phyloP scores from a whole-genome alignment of 352 stramenopile genomes.

The Stephanocyclus meneghinianus region DNA sequence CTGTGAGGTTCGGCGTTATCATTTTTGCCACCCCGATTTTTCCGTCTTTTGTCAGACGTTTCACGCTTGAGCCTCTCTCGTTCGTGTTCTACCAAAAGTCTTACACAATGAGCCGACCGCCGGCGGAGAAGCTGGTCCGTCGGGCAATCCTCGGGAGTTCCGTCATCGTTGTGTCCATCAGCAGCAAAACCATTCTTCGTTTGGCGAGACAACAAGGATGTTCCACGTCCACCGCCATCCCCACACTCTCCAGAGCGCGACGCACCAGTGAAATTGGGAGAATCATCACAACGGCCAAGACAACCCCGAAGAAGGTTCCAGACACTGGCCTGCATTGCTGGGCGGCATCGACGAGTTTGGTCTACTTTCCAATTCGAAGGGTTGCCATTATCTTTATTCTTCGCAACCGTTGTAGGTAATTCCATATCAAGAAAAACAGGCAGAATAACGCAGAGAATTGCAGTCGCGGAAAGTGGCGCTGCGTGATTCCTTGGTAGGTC shows the following conservation, averaged over 20 bases:
- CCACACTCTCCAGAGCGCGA: not conserved
- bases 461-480: constrained; percentile 33
- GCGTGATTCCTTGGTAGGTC: constrained; percentile 23
- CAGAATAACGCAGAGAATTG: constrained; percentile 39
- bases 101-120: constrained; percentile 61
- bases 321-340: constrained; percentile 43
- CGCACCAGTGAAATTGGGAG: constrained; percentile 12
- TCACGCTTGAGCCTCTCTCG: constrained; percentile 14
- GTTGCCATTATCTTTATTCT: not conserved
- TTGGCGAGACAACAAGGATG: constrained; percentile 33
- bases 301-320: constrained; percentile 63
- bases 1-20: not conserved
- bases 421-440: constrained; percentile 38
- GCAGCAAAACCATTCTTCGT: constrained; percentile 10
- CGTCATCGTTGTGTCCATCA: not conserved
- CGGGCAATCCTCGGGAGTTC: constrained; percentile 11
- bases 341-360: constrained; percentile 17
- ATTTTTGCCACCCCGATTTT: not conserved
- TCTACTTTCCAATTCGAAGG: constrained; percentile 2
- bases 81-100: constrained; percentile 52
- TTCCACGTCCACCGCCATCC: constrained; percentile 25
- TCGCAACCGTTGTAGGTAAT: constrained; percentile 9
- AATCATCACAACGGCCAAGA: constrained; percentile 49
- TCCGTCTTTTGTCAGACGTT: not conserved
- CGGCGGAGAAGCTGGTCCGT: constrained; percentile 59